Evolutionary conservation across 768 basidiomycete species (phyloP), one percentile per base, ranked within the genome.

Genomic region (Lactifluus piperatus): DNA sequence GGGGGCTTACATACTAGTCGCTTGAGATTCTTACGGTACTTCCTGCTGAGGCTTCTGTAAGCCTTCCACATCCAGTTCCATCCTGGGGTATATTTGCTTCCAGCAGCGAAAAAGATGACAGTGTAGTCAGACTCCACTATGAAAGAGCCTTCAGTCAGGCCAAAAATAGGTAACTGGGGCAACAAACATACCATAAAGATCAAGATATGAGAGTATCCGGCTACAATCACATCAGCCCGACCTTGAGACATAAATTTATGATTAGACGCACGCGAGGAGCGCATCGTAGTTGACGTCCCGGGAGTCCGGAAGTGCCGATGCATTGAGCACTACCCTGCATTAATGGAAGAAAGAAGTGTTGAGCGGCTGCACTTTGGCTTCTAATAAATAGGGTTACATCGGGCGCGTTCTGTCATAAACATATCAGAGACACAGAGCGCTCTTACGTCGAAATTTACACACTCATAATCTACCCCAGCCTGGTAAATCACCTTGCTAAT

Each of bases 51-150:
- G 66, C 85, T 86, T 24, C 89, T 79, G 70, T 92, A 92, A 0
- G 89, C 88, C 67, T 88, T 91, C 91, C 91, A 93, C 10, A 94
- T 80, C 91, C 91, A 94, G 64, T 84, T 88, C 89, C 89, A 92
- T 26, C 80, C 79, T 5, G 91, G 91, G 2, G 82, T 79, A 71
- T 91, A 76, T 61, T 75, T 76, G 7, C 81, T 81, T 26, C 89
- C 91, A 1, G 91, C 86, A 27, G 91, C 88, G 63, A 94, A 88
- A 71, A 92, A 91, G 4, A 92, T 81, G 22, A 93, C 84, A 3
- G 88, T 86, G 66, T 94, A 94, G 72, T 94, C 91, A 29, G 88
- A 85, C 69, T 93, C 90, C 60, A 92, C 91, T 92, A 63, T 5
- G n/a, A n/a, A 50, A 22, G 13, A 41, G 44, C 46, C 13, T 29